Conservation (phyloP, 2,329 filamentous ascomycete species). For the Apiospora kogelbergensis region DNA sequence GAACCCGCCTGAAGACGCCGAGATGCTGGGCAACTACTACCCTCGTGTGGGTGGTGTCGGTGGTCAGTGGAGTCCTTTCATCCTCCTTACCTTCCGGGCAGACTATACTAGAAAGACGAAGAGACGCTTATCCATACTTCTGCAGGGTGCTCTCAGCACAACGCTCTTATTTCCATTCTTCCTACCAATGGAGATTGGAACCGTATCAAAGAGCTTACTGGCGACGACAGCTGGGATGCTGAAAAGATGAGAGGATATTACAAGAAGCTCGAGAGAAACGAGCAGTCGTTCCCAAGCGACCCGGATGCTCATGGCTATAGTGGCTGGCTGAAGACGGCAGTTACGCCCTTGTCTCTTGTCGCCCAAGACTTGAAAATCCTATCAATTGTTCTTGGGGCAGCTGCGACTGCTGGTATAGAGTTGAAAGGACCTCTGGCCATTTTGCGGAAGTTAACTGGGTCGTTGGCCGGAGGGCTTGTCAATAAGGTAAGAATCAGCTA, state of each 20-base stretch:
- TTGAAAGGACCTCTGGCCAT: conserved; percentile 18
- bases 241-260: conserved; percentile 62
- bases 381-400: conserved; percentile 45
- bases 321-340: conserved; percentile 51
- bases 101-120: neutral
- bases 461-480: conserved; percentile 28
- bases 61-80: conserved; percentile 16
- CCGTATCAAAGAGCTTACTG: conserved; percentile 56
- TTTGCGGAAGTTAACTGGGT: conserved; percentile 32
- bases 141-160: conserved; percentile 55
- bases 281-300: conserved; percentile 44
- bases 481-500: neutral
- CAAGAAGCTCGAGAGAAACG: conserved; percentile 54
- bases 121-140: neutral
- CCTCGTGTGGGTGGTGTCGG: conserved; percentile 34
- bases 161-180: conserved; percentile 58
- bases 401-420: conserved; percentile 39
- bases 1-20: conserved; percentile 19
- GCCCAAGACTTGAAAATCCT: conserved; percentile 46
- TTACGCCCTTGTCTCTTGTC: conserved; percentile 47
- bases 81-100: conserved; percentile 33
- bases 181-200: conserved; percentile 61
- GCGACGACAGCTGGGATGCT: conserved; percentile 58
- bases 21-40: conserved; percentile 23
- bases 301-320: conserved; percentile 52